Conservation (phyloP, 176 grass and related monocot genomes). For the Pharus latifolius region DNA sequence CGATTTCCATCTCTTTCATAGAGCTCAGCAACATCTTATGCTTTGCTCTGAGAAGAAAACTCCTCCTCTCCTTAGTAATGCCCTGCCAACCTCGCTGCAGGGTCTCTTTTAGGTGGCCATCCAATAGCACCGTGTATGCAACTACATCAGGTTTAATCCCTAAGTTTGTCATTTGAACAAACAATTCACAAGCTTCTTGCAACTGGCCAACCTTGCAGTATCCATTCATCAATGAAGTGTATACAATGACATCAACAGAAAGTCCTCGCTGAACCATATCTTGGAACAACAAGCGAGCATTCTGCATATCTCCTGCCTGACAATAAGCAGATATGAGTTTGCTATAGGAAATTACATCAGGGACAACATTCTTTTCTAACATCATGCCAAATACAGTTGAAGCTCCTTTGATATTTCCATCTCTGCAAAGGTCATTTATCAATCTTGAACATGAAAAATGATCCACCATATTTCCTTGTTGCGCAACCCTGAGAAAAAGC, state of each 20-base stretch:
- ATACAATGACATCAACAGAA: slow-evolving; percentile 45
- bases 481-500: slow-evolving; percentile 49
- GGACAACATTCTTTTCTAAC: slow-evolving; percentile 46
- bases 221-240: slow-evolving; percentile 31
- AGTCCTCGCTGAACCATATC: slow-evolving; percentile 41
- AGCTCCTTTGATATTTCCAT: slow-evolving; percentile 39
- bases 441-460: slow-evolving; percentile 28
- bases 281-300: slow-evolving; percentile 47
- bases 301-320: slow-evolving; percentile 31
- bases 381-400: slow-evolving; percentile 52
- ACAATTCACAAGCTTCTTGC: slow-evolving; percentile 19
- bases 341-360: slow-evolving; percentile 53
- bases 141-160: slow-evolving; percentile 41
- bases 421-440: slow-evolving; percentile 50
- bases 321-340: slow-evolving; percentile 60
- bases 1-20: slow-evolving; percentile 16
- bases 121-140: slow-evolving; percentile 33
- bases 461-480: slow-evolving; percentile 58
- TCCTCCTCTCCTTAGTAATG: slow-evolving; percentile 18
- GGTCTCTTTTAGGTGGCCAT: slow-evolving; percentile 30
- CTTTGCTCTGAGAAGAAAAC: slow-evolving; percentile 15
- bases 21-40: slow-evolving; percentile 1
- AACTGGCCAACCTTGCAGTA: slow-evolving; percentile 23
- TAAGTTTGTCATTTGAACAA: slow-evolving; percentile 15
- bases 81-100: background rate